Percentiles rank a stretch among this genome's conserved stretches.
Evolutionary conservation across 2,329 filamentous ascomycete species (phyloP).

Genomic region (Madurella mycetomatis): DNA sequence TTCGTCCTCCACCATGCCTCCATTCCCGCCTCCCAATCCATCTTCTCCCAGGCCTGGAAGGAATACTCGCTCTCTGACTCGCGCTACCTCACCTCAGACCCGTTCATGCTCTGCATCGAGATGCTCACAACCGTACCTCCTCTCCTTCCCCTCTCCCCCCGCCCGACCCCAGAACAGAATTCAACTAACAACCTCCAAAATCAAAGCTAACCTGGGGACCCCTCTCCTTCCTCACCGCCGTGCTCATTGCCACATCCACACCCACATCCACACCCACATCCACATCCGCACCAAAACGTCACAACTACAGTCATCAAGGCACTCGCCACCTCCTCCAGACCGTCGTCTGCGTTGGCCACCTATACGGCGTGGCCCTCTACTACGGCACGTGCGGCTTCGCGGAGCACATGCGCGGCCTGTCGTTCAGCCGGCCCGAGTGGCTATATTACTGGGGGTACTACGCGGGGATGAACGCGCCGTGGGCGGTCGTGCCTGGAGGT

Average conservation of each 20-base stretch:
- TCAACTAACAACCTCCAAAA: not conserved
- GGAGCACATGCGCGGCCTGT: slow-evolving; percentile 39
- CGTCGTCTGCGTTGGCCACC: slow-evolving; percentile 48
- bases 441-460: slow-evolving; percentile 63
- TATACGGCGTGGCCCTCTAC: slow-evolving; percentile 61
- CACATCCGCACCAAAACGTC: not conserved
- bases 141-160: slow-evolving; percentile 16
- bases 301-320: slow-evolving; percentile 17
- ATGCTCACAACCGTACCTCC: slow-evolving; percentile 67
- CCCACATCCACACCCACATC: no score
- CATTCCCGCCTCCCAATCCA: slow-evolving; percentile 63
- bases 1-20: slow-evolving; percentile 65
- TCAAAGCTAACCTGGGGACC: slow-evolving; percentile 55
- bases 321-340: slow-evolving; percentile 50
- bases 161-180: not conserved
- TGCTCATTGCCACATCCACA: slow-evolving; percentile 37
- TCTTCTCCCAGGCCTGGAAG: slow-evolving; percentile 87
- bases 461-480: slow-evolving; percentile 56
- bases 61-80: slow-evolving; percentile 87
- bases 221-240: slow-evolving; percentile 47
- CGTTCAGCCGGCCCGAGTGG: slow-evolving; percentile 55
- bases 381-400: slow-evolving; percentile 54
- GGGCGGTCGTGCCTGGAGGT: slow-evolving; percentile 54
- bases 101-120: slow-evolving; percentile 85
- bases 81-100: slow-evolving; percentile 74